Conservation (phyloP, 306 rosid genomes). For the Calophaca sinica region DNA sequence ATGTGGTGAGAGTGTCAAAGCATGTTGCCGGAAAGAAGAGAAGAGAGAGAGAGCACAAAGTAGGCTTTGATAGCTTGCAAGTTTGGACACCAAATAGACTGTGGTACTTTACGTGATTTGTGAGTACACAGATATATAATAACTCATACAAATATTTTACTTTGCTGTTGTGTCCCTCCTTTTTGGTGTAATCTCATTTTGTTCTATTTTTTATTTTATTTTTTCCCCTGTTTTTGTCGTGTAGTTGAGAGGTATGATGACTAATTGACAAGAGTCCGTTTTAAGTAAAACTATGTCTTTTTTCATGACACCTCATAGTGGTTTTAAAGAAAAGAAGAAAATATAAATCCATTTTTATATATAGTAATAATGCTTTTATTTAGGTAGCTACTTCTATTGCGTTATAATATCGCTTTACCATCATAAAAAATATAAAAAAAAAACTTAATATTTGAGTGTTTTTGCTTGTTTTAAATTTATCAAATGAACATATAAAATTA, state of each 20-base stretch:
- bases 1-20: slow-evolving; percentile 41
- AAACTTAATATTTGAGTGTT: no score
- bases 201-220: not conserved
- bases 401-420: no score
- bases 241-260: slow-evolving; percentile 11
- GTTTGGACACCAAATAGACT: slow-evolving; percentile 41
- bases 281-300: not conserved
- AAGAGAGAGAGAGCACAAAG: slow-evolving; percentile 17
- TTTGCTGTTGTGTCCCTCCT: slow-evolving; percentile 43
- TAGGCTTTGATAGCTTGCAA: slow-evolving; percentile 44
- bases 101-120: slow-evolving; percentile 34
- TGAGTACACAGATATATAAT: not conserved
- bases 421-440: no score
- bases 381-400: no score
- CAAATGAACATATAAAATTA: no score
- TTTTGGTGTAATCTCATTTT: slow-evolving; percentile 30
- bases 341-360: not conserved
- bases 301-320: not conserved
- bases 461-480: no score
- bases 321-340: not conserved
- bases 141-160: not conserved
- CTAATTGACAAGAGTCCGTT: not conserved
- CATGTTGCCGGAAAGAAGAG: slow-evolving; percentile 49
- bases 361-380: no score
- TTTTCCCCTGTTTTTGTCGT: not conserved